Base-by-base conservation (phyloP, 352 stramenopile species). In the Phytopythium sindhum region DNA sequence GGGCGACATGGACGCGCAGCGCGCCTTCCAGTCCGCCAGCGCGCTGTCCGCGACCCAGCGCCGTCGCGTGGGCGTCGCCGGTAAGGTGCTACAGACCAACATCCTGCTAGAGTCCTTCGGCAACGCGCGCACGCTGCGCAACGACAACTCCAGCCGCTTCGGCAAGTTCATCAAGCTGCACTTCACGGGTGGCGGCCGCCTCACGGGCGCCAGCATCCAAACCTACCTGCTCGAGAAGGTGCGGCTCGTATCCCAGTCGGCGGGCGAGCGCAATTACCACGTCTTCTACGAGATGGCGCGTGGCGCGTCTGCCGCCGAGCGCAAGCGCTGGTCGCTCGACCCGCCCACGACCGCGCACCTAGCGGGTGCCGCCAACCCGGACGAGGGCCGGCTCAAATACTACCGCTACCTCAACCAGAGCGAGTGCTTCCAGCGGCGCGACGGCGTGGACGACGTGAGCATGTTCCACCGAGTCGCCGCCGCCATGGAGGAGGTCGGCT, bases 221-320 rank as follows among this genome's bases (percentile, higher is more conserved):
- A 97, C 88, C 2, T 98, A 98, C 70, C 75, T 98, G 33, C 78
- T 98, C 39, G 96, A 99, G 69, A 99, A 98, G 72, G 89, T 97
- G 23, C 86, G 91, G 0, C 70, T 96, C 23, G 82, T 95, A 23
- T 95, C 82, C 31, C 86, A 95, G 74, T 88, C 82, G 37, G 79
- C 79, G 17, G 82, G 81, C 29, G 88, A 96, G 66, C 74, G 88
- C 45, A 95, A 92, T 69, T 96, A 93, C 66, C 88, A 96, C 68
- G 85, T 93, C 47, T 93, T 96, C 53, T 96, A 95, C 59, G 79
- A 94, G 68, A 88, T 96, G 77, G 68, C 81, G 31, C 75, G 80
- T 44, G 81, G 80, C 72, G 85, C 80, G 60, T 77, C 78, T 41
- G 66, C 72, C 10, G 62, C 70, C 63, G 72, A 73, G 55, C 68